Evolutionary conservation across 2,329 filamentous ascomycete genomes (phyloP).

Genomic region (Arthroderma sp.): DNA sequence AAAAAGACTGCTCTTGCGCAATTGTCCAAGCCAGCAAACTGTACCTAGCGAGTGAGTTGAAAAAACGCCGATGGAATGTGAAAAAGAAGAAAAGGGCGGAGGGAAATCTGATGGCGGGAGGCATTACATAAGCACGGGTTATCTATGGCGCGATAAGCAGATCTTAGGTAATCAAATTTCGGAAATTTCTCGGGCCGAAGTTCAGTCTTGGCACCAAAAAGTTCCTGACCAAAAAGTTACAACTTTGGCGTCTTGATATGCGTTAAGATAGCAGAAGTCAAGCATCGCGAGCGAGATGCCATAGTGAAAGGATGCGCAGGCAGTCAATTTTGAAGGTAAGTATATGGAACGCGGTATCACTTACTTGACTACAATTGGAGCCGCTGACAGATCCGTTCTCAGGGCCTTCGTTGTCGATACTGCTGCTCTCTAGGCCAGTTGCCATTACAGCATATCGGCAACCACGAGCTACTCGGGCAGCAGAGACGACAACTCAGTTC

Average conservation of each 20-base stretch:
- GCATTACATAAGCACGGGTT: neutral
- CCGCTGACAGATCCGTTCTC: neutral
- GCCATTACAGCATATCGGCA: neutral
- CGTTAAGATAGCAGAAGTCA: neutral
- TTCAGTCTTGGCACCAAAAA: neutral
- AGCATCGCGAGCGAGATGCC: neutral
- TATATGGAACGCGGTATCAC: too few relatives aligned
- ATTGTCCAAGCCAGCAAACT: neutral
- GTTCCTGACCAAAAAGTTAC: neutral
- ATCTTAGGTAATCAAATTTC: neutral
- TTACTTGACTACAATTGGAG: neutral
- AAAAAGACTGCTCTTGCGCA: neutral
- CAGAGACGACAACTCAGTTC: neutral
- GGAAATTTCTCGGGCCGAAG: neutral
- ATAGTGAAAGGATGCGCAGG: slow-evolving; percentile 2
- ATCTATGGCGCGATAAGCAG: slow-evolving; percentile 5
- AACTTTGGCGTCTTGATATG: neutral
- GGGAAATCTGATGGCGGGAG: neutral
- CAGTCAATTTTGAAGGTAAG: slow-evolving; percentile 6
- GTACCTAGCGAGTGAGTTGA: neutral
- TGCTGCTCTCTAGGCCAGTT: neutral
- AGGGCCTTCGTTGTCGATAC: slow-evolving; percentile 1
- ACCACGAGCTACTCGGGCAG: neutral
- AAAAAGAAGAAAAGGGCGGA: neutral
- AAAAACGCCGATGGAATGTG: neutral